phyloP scores from a whole-genome alignment of 371 early-diverging fungal genomes.

The Zychaea mexicana region DNA sequence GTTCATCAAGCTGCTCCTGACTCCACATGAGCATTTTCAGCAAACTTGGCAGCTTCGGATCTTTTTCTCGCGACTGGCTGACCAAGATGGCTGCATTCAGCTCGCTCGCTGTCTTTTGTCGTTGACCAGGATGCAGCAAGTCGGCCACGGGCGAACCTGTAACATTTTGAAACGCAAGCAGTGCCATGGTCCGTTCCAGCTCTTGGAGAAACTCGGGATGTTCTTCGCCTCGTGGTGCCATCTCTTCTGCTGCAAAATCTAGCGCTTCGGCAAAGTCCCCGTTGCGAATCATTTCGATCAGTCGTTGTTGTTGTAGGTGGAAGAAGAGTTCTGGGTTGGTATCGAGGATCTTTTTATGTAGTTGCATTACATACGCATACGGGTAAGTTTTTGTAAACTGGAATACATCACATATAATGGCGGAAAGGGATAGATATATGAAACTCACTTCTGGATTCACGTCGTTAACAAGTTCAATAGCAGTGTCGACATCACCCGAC shows the following conservation, averaged over 20 bases:
- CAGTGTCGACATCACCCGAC: slow-evolving; percentile 87
- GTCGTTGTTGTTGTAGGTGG: slow-evolving; percentile 93
- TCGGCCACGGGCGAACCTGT: slow-evolving; percentile 75
- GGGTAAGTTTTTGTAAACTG: no score
- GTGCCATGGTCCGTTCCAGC: slow-evolving; percentile 93
- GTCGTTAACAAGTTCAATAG: slow-evolving; percentile 94
- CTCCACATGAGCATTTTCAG: slow-evolving; percentile 91
- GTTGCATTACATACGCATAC: neutral
- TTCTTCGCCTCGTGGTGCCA: slow-evolving; percentile 96
- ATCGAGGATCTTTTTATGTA: slow-evolving; percentile 79
- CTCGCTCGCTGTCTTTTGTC: slow-evolving; percentile 92
- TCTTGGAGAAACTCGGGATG: slow-evolving; percentile 93
- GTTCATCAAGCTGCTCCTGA: slow-evolving; percentile 86
- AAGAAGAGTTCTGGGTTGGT: slow-evolving; percentile 93
- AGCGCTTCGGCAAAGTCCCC: slow-evolving; percentile 84
- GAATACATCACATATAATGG: no score
- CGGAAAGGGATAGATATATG: neutral
- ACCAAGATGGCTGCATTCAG: slow-evolving; percentile 91
- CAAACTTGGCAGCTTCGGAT: slow-evolving; percentile 89
- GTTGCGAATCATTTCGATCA: slow-evolving; percentile 91
- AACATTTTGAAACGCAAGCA: slow-evolving; percentile 86
- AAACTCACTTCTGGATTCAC: slow-evolving; percentile 89
- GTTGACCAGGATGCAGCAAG: slow-evolving; percentile 82
- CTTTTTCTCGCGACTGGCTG: slow-evolving; percentile 90
- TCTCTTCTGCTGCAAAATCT: slow-evolving; percentile 95